Evolutionary conservation across 306 rosid genomes (phyloP), one percentile per base, ranked within the genome.

Genomic region (Glycine tomentella): DNA sequence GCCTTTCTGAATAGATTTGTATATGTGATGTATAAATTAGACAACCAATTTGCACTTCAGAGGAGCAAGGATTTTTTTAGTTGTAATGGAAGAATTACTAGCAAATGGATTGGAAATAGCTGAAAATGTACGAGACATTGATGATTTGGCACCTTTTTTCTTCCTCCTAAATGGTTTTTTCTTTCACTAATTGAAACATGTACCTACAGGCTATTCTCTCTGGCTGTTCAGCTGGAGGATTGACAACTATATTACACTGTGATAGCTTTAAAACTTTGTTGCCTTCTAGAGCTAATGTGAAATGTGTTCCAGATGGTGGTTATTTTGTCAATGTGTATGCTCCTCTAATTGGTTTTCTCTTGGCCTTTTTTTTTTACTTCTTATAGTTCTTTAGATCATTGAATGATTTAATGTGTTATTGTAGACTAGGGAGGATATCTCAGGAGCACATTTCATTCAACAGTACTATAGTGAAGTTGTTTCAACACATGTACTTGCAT

Each of bases 171-270:
- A 57, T 75, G 40, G 9, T 16, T 8, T 69, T 75, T 13, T 64
- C n/a, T 17, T 31, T 61, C 51, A 73, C 53, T 63, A 9, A 12
- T 70, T 55, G 13, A 52, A 73, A 51, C 68, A 74, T 77, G 74
- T 52, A 8, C 52, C 58, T 57, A n/a, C 85, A 94, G 97, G 98
- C 96, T 73, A 86, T 94, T 77, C 93, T 94, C 55, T 89, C 97
- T 8, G 98, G 98, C 51, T 90, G 97, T 78, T 94, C 98, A 1
- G 97, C 97, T 53, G 97, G 98, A 57, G 98, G 98, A 85, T 90
- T 94, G 86, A 6, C 96, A 8, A 69, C 97, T 42, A 90, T 94
- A 82, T 82, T 94, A 84, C 87, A 94, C 17, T 94, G 98, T 76
- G 98, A 94, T 84, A 57, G 58, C 52, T 92, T 94, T 55, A 84